Base-by-base conservation (phyloP, 352 stramenopile genomes). In the Pythium brassicae region DNA sequence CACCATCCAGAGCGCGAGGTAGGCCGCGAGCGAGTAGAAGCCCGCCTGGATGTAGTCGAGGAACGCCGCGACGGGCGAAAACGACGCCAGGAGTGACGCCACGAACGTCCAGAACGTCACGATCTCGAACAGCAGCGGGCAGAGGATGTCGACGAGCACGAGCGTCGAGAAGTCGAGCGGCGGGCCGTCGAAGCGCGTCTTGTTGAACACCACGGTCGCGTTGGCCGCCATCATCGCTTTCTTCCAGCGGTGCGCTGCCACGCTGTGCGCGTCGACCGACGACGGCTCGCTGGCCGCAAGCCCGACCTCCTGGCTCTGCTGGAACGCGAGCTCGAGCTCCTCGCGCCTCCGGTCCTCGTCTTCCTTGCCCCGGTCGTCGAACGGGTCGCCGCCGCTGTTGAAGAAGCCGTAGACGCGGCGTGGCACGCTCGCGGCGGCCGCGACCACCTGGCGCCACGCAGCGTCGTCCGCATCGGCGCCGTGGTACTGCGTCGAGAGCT, bases 151-250 rank as follows among this genome's bases (percentile, higher is more conserved):
- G 19, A 87, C 85, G 20, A 92, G 68, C 35, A 95, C 82, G 17
- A 95, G 78, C 46, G 85, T 95, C 12, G 83, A 90, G 40, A 89
- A 92, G 53, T 92, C 85, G 29, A 93, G 68, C 35, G 78, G 81
- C 14, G 83, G 85, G 6, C 83, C 85, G 22, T 92, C 83, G 54
- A 93, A 93, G 50, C 77, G 71, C 35, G 83, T 93, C 46, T 77
- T 85, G 59, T 81, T 77, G 59, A 93, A 92, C 50, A 81, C 75
- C 25, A 86, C 69, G 11, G 78, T 80, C 34, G 83, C 87, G 47
- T 73, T 86, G 19, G 77, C 83, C n/a, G 69, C 76, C 27, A 70
- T 62, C 27, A 87, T 75, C 2, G 79, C 78, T 57, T 83, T 86
- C 71, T 90, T 93, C 83, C 83, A 93, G 11, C 80, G 68, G 35